A percentile compares a stretch with the other conserved stretches of the same genome.
phyloP scores from a whole-genome alignment of 2,329 filamentous ascomycete genomes.

The Xylariaceae sp. region DNA sequence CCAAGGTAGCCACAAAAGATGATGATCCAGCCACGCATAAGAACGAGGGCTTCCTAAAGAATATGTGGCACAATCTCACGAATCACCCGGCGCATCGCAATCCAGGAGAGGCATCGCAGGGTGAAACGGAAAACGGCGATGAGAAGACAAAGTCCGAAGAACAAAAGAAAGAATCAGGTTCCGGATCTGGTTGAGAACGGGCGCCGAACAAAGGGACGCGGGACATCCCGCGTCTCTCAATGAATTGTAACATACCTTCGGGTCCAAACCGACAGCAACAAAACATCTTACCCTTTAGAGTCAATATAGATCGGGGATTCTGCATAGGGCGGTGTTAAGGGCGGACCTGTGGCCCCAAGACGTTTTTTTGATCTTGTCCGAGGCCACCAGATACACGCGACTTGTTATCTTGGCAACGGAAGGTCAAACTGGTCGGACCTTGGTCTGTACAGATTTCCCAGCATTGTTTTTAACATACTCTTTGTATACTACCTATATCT shows the following conservation, averaged over 20 bases:
- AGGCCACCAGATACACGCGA: too few species aligned
- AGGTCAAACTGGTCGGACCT: too few species aligned
- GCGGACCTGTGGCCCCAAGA: conserved; percentile 16
- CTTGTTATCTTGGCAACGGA: background rate
- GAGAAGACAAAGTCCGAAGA: conserved; percentile 20
- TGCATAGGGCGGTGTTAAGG: conserved; percentile 25
- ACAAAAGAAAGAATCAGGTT: conserved; percentile 25
- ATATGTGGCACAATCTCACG: conserved; percentile 88
- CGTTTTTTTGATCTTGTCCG: conserved; percentile 6
- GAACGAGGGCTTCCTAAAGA: conserved; percentile 87
- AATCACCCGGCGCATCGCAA: conserved; percentile 60
- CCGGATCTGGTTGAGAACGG: conserved; percentile 22
- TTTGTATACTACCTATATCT: conserved; percentile 20
- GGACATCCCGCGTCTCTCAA: conserved; percentile 2
- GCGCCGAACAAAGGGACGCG: too few species aligned
- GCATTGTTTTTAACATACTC: conserved; percentile 5
- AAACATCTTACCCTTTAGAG: conserved; percentile 7
- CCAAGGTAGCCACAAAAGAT: conserved; percentile 23
- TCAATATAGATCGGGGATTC: conserved; percentile 19
- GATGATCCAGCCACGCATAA: conserved; percentile 53
- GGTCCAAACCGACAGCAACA: too few species aligned
- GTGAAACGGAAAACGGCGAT: conserved; percentile 9
- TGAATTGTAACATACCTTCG: conserved; percentile 29
- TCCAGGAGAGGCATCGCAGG: conserved; percentile 24
- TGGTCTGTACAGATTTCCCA: background rate